Evolutionary conservation across 2,329 filamentous ascomycete species (phyloP), one percentile per base, ranked within the genome.

Genomic region (Diaporthe sp.): DNA sequence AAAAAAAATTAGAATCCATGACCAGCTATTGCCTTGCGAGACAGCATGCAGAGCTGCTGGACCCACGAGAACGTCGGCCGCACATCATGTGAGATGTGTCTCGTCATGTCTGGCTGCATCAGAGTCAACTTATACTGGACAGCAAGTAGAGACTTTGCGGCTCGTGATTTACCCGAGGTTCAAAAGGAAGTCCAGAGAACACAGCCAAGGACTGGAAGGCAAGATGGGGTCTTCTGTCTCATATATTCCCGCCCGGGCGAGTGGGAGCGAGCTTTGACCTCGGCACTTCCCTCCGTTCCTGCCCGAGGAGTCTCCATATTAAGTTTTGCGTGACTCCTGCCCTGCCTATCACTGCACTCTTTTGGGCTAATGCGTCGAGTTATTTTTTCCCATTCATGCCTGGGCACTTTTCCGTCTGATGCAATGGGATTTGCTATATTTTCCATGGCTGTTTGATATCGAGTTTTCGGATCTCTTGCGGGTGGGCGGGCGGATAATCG

Each of bases 241-340:
- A 63, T 32, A 71, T 58, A 59, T 42, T 50, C 39, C n/a, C 44
- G 25, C 37, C 56, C 56, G 47, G 70, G 35, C 12, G 19, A 53
- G 44, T 51, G 70, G 59, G 47, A 50, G 56, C 32, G 32, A 39
- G 47, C 32, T 66, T 55, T 71, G 70, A 71, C 70, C 56, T 71
- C 70, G 70, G 70, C 44, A 63, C 42, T 63, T 39, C 35, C 70
- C 58, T 71, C 70, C 70, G 70, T 71, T 51, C 59, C 56, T 63
- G 56, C 70, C 70, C 70, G 70, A 71, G 3, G 4, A 6, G 42
- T 63, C 70, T 61, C 70, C 70, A 71, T 71, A 63, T 58, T 68
- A 53, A 47, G 47, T 68, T 32, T 39, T 51, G 44, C 61, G 19
- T 66, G 61, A 66, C 61, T 66, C 63, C 63, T 66, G 63, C 44